Base-by-base conservation (phyloP, 2,329 filamentous ascomycete genomes). In the Pestalotiopsis fici region DNA sequence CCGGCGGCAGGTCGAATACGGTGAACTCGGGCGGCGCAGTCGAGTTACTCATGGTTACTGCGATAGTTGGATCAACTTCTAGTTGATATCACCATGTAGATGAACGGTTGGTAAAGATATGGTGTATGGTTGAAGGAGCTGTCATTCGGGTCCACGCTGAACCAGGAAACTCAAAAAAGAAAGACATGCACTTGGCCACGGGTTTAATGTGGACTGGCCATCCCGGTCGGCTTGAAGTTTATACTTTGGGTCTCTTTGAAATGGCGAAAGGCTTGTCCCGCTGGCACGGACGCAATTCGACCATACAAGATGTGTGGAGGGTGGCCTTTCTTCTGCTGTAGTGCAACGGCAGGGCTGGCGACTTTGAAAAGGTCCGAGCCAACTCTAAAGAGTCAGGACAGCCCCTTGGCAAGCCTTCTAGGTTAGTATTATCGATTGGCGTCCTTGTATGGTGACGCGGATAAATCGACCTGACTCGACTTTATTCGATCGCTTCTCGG, bases 1-100 rank as follows among this genome's bases (percentile, higher is more conserved):
- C 62, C 5, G 62, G 31, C 39, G 62, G 62, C 21, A 64, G 25
- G 62, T 64, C 28, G 47, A 64, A 56, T 2, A 64, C 43, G 18
- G 23, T 31, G 47, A 64, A 64, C 11, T 64, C 47, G 15, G 27
- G 27, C 9, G 62, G 47, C 27, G 13, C 62, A 6, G 47, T 55
- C 2, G 47, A 28, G 62, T 43, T 63, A 27, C 18, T 35, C 59
- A 61, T 61, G 43, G 43, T 18, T 18, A 61, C 35, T 18, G 31
- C 27, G 27, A 27, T 43, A 7, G 9, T 37, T 35, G 12, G 35
- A 25, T 37, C 28, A 23, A 61, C n/a, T 37, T n/a, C 11, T 13
- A 35, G 35, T 23, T n/a, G 43, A 50, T 50, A 50, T 50, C 18
- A 50, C 18, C 43, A 50, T 50, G n/a, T 50, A 18, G n/a, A 9